Percentiles rank a stretch among this genome's conserved stretches.
Evolutionary conservation across 2,329 filamentous ascomycete species (phyloP).

Genomic region (Epichloe sylvatica): DNA sequence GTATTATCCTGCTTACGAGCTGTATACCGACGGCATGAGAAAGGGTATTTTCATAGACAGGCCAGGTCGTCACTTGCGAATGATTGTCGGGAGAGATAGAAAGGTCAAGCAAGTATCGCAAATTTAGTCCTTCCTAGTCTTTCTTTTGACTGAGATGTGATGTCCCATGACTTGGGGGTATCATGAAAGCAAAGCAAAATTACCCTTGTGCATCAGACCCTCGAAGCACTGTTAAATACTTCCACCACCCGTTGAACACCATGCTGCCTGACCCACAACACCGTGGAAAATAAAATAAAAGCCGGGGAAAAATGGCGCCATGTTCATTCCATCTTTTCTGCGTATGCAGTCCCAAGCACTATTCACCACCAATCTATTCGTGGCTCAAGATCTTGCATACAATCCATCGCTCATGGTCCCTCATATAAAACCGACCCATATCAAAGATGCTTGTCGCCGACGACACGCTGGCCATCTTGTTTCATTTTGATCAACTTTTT

Average conservation of each 20-base stretch:
- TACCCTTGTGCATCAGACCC: not conserved
- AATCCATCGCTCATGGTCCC: not conserved
- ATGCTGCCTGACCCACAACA: not conserved
- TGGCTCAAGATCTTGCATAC: not conserved
- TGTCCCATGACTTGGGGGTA: not conserved
- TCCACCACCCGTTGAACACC: not conserved
- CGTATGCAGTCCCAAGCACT: not conserved
- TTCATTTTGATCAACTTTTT: conserved; percentile 40
- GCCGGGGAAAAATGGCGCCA: not conserved
- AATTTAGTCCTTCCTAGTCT: not conserved
- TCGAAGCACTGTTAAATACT: not conserved
- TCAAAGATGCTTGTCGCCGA: conserved; percentile 26
- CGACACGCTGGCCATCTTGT: conserved; percentile 42
- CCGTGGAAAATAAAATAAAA: not conserved
- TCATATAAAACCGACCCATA: not conserved
- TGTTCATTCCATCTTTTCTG: not conserved
- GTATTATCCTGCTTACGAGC: conserved; percentile 59
- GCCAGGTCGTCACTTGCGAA: conserved; percentile 41
- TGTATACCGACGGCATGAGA: conserved; percentile 48
- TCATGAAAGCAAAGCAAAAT: conserved; percentile 5
- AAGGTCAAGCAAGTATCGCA: conserved; percentile 25
- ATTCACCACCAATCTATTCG: not conserved
- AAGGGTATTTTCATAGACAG: conserved; percentile 39
- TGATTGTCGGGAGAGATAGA: conserved; percentile 47
- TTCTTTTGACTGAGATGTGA: not conserved